phyloP scores from a whole-genome alignment of 1,139 yeast genomes.

The Zhuliangozyma parablackwelliae region DNA sequence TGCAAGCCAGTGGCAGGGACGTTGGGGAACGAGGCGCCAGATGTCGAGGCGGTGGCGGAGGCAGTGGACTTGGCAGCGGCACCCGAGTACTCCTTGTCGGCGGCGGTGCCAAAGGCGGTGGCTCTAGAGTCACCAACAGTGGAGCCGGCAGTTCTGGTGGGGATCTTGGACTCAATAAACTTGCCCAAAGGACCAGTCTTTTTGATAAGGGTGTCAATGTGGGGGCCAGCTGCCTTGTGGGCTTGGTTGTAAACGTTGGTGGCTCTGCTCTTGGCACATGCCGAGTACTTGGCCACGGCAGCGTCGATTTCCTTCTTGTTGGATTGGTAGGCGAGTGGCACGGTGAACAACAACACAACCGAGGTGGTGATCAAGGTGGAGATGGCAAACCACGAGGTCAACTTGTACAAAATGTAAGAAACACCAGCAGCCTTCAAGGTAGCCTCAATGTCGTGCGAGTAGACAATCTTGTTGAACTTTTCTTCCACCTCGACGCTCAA shows the following conservation, averaged over 20 bases:
- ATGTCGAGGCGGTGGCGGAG: slow-evolving; percentile 24
- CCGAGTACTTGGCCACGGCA: slow-evolving; percentile 54
- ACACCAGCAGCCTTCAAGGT: slow-evolving; percentile 72
- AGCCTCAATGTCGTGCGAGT: slow-evolving; percentile 60
- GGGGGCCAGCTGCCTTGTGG: slow-evolving; percentile 51
- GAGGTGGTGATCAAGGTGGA: slow-evolving; percentile 59
- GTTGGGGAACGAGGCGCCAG: slow-evolving; percentile 42
- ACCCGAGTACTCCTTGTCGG: slow-evolving; percentile 12
- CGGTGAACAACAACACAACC: slow-evolving; percentile 63
- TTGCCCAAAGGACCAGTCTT: slow-evolving; percentile 64
- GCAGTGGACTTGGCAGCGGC: slow-evolving; percentile 15
- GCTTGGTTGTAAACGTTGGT: slow-evolving; percentile 48
- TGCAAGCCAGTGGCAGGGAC: slow-evolving; percentile 37
- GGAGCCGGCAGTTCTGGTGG: slow-evolving; percentile 70
- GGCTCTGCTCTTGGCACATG: slow-evolving; percentile 54
- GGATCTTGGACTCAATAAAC: slow-evolving; percentile 54
- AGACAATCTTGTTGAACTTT: slow-evolving; percentile 55
- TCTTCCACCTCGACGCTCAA: slow-evolving; percentile 41
- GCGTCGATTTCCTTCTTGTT: slow-evolving; percentile 82
- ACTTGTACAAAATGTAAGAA: slow-evolving; percentile 60
- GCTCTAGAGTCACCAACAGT: slow-evolving; percentile 52
- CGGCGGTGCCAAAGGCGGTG: slow-evolving; percentile 21
- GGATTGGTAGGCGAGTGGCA: slow-evolving; percentile 69
- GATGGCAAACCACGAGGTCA: slow-evolving; percentile 74
- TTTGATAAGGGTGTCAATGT: slow-evolving; percentile 41